Evolutionary conservation across 208 protist genomes (phyloP).

Genomic region (Crithidia brevicula): DNA sequence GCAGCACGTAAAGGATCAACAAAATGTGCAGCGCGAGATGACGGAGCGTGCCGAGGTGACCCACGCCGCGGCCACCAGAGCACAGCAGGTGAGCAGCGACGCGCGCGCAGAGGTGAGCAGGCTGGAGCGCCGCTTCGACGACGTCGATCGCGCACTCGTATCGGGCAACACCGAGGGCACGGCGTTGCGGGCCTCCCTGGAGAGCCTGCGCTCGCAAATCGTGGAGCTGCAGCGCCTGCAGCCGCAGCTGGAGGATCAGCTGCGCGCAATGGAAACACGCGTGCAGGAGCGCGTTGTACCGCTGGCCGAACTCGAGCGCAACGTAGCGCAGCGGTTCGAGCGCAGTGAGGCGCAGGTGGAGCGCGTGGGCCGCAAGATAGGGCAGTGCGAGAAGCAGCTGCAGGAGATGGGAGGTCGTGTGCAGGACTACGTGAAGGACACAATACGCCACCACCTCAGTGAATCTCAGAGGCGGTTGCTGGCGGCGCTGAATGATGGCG

Average conservation of each 20-base stretch:
- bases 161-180: constrained; percentile 15
- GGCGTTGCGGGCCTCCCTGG: constrained; percentile 15
- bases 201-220: constrained; percentile 42
- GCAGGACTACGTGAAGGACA: constrained; percentile 35
- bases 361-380: constrained; percentile 9
- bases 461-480: constrained; percentile 31
- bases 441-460: constrained; percentile 20
- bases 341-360: constrained; percentile 25
- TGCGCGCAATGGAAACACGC: constrained; percentile 5
- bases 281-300: constrained; percentile 24
- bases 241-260: constrained; percentile 23
- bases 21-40: constrained; percentile 49
- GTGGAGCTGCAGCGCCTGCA: constrained; percentile 52
- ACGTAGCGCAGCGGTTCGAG: constrained; percentile 29
- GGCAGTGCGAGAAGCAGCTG: constrained; percentile 26
- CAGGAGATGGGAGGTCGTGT: constrained; percentile 29
- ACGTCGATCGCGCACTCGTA: constrained; percentile 14
- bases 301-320: constrained; percentile 18
- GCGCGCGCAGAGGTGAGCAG: constrained; percentile 67
- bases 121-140: constrained; percentile 65
- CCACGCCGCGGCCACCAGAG: constrained; percentile 48
- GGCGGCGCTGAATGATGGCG: constrained; percentile 18
- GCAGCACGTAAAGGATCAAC: constrained; percentile 49
- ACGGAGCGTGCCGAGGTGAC: constrained; percentile 50
- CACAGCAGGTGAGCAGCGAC: constrained; percentile 55